Base-by-base conservation (phyloP, 169 alveolate genomes). In the Eimeria brunetti region DNA sequence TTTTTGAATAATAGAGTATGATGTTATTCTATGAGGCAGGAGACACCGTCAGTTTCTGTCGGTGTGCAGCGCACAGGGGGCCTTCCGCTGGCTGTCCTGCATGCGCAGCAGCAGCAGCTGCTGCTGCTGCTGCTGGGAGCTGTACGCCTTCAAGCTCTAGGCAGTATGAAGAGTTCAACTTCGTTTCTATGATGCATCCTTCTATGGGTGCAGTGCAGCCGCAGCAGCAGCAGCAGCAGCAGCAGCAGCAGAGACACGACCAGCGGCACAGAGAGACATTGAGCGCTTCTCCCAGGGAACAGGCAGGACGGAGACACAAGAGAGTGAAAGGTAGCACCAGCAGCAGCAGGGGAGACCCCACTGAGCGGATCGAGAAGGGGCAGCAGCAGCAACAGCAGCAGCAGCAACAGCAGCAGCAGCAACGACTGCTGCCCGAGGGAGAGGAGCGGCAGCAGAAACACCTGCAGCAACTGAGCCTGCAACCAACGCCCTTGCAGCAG, bases 101-200 rank as follows among this genome's bases (percentile, higher is more conserved):
- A 78, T 78, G 88, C 88, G 67, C 30, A 16, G 88, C 67, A 14
- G n/a, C 69, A 46, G 67, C n/a, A 27, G 44, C 67, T 78, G 67
- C 44, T 27, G 69, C 64, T 18, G 67, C 1, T 78, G 30, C 24
- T 27, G 64, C 41, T 46, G 14, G 64, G 67, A n/a, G 24, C 8
- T 46, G 64, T n/a, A 11, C 11, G 3, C 8, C 88, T 46, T 78
- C 49, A 46, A 30, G 49, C 41, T 11, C n/a, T 46, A 78, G 2
- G 27, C 67, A 78, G 9, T 14, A 51, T 24, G 88, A 78, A 78
- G 20, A 1, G 46, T 6, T 14, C n/a, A 78, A 78, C 64, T 18
- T 78, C 16, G 24, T 16, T 49, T 41, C 67, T 78, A 78, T 78
- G 88, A 78, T 78, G 88, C 88, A 49, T 46, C 88, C 67, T 78